These are phyloP conservation scores for Botrytis aclada DNA, from an alignment of 2,329 filamentous ascomycete genomes.

Conservation along the genomic window DNA sequence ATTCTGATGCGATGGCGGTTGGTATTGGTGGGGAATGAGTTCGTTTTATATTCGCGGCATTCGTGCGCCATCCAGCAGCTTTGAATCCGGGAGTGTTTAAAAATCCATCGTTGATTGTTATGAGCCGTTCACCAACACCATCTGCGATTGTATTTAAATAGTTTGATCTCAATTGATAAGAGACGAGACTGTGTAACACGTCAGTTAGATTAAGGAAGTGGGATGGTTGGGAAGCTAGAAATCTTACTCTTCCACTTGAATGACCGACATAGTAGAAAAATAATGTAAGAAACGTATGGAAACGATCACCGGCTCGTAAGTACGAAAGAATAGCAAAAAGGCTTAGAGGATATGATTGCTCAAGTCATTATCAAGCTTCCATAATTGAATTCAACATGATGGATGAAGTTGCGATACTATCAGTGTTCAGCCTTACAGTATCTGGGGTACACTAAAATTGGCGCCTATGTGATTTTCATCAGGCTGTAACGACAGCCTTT, in stretches of 20 bases:
- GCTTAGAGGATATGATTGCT: neutral
- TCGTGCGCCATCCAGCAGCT: conserved; percentile 74
- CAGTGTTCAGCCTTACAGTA: conserved; percentile 16
- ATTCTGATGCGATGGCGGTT: conserved; percentile 76
- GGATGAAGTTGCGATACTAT: conserved; percentile 14
- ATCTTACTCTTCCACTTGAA: conserved; percentile 41
- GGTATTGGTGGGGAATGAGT: conserved; percentile 85
- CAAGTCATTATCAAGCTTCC: conserved; percentile 4
- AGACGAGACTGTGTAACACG: conserved; percentile 60
- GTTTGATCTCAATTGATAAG: conserved; percentile 76
- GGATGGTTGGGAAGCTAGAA: neutral
- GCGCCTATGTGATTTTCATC: neutral
- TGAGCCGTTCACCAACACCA: conserved; percentile 78
- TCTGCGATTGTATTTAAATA: conserved; percentile 80
- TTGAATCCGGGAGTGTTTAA: conserved; percentile 80
- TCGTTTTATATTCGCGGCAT: conserved; percentile 72
- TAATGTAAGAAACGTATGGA: neutral
- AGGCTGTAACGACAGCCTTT: conserved; percentile 9
- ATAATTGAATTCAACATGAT: neutral
- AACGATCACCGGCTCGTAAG: conserved; percentile 11
- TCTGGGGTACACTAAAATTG: conserved; percentile 7
- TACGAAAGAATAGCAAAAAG: neutral
- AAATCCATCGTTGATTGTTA: conserved; percentile 75
- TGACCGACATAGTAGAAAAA: conserved; percentile 36
- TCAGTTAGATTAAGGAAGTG: conserved; percentile 6